phyloP scores from a whole-genome alignment of 371 early-diverging fungal genomes.

The Syncephalastrum monosporum region DNA sequence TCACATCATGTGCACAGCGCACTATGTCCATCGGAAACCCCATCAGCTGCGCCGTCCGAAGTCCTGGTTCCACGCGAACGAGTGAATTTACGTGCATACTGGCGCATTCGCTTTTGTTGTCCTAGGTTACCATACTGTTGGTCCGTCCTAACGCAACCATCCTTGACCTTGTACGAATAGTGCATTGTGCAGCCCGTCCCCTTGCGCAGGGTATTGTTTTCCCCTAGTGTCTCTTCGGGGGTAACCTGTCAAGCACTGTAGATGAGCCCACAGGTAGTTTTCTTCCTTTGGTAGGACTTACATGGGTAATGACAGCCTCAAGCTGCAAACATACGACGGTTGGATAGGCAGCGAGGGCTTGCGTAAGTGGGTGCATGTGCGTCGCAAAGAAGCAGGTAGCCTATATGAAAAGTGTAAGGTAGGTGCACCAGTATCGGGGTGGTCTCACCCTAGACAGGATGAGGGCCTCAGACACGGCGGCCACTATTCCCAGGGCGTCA shows the following conservation, averaged over 20 bases:
- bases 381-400: conserved; percentile 72
- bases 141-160: conserved; percentile 33
- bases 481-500: conserved; percentile 81
- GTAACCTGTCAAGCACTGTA: too few relatives aligned
- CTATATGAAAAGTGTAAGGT: conserved; percentile 16
- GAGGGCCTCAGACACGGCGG: conserved; percentile 78
- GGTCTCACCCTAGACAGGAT: conserved; percentile 46
- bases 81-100: background rate
- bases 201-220: conserved; percentile 2
- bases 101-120: background rate
- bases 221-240: too few relatives aligned
- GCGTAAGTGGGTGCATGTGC: conserved; percentile 65
- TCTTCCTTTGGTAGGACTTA: too few relatives aligned
- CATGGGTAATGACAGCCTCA: conserved; percentile 40
- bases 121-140: conserved; percentile 41
- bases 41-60: conserved; percentile 51
- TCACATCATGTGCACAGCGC: conserved; percentile 33
- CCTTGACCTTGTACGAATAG: conserved; percentile 47
- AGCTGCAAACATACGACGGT: conserved; percentile 70
- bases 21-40: conserved; percentile 38
- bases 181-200: conserved; percentile 23
- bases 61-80: conserved; percentile 20
- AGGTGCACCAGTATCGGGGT: background rate
- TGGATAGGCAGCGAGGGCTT: conserved; percentile 51
- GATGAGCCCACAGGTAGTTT: too few relatives aligned